A percentile compares a stretch with the other conserved stretches of the same genome.
Evolutionary conservation across 208 protist genomes (phyloP).

Genomic region (Acanthamoeba triangularis): DNA sequence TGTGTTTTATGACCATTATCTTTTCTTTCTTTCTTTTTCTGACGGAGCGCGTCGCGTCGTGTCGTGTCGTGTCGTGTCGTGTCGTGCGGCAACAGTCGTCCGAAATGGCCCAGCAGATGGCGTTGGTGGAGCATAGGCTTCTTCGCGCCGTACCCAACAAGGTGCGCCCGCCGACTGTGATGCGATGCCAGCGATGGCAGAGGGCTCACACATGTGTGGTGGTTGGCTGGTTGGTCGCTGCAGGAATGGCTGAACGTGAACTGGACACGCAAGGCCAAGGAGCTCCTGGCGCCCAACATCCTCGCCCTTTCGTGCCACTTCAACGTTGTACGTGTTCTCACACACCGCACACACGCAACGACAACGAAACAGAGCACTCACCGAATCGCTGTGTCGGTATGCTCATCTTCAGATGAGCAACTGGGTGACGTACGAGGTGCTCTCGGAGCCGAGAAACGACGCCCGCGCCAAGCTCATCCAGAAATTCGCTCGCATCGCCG

Average conservation of each 20-base stretch:
- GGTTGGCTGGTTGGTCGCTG: too few relatives aligned
- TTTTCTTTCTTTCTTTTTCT: too few relatives aligned
- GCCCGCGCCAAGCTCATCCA: conserved; percentile 35
- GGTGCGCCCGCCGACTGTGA: too few relatives aligned
- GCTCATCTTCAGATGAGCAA: conserved; percentile 7
- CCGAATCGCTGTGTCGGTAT: background rate
- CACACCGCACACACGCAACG: background rate
- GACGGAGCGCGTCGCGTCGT: background rate
- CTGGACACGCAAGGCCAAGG: background rate
- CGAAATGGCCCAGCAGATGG: conserved; percentile 9
- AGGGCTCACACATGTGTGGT: too few relatives aligned
- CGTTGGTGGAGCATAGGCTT: conserved; percentile 37
- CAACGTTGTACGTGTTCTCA: background rate
- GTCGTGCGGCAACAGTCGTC: background rate
- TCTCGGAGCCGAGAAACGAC: background rate
- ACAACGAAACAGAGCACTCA: too few relatives aligned
- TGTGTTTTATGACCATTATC: too few relatives aligned
- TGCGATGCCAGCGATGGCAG: too few relatives aligned
- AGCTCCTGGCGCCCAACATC: background rate
- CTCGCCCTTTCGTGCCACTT: conserved; percentile 22
- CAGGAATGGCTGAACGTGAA: conserved; percentile 51
- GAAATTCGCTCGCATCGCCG: conserved; percentile 28
- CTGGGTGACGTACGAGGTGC: conserved; percentile 39
- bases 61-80: background rate
- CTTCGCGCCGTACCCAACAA: conserved; percentile 3